A percentile compares a stretch with the other conserved stretches of the same genome.
Evolutionary conservation across 2,329 filamentous ascomycete species (phyloP).

Genomic region (Kalaharituber pfeilii): DNA sequence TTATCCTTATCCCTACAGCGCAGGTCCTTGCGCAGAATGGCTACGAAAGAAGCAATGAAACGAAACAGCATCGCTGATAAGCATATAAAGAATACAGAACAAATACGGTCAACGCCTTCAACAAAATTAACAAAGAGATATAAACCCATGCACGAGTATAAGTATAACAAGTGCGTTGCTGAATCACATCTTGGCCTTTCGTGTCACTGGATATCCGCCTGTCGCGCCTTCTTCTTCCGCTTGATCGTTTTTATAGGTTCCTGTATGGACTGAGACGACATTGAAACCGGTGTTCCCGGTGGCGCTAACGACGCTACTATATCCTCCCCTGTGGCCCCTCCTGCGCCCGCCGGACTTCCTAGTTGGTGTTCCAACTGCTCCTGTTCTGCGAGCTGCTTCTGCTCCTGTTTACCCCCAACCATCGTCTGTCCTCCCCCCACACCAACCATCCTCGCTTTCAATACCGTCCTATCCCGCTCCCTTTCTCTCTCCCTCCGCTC

Average conservation of each 20-base stretch:
- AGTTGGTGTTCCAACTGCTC: too few species aligned
- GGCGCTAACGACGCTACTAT: background rate
- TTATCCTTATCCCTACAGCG: too few species aligned
- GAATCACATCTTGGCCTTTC: too few species aligned
- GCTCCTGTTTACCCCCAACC: background rate
- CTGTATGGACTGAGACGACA: background rate
- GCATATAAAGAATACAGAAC: too few species aligned
- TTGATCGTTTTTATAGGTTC: background rate
- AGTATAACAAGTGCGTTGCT: background rate
- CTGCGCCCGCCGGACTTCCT: background rate
- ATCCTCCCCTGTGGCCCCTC: background rate
- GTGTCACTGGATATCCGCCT: background rate
- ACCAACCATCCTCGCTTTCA: background rate
- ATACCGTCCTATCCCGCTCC: slow-evolving; percentile 1
- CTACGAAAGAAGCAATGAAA: too few species aligned
- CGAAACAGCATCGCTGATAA: too few species aligned
- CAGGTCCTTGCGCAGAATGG: too few species aligned
- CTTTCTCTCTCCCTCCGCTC: background rate
- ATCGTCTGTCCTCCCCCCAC: background rate
- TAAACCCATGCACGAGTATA: background rate
- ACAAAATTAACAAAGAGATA: too few species aligned
- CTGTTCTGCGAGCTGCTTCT: too few species aligned
- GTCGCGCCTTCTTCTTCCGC: background rate
- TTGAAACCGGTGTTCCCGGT: background rate
- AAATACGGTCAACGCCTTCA: too few species aligned